A percentile compares a stretch with the other conserved stretches of the same genome.
Evolutionary conservation across 2,329 filamentous ascomycete species (phyloP).

Genomic region (Gnomoniopsis sp.): DNA sequence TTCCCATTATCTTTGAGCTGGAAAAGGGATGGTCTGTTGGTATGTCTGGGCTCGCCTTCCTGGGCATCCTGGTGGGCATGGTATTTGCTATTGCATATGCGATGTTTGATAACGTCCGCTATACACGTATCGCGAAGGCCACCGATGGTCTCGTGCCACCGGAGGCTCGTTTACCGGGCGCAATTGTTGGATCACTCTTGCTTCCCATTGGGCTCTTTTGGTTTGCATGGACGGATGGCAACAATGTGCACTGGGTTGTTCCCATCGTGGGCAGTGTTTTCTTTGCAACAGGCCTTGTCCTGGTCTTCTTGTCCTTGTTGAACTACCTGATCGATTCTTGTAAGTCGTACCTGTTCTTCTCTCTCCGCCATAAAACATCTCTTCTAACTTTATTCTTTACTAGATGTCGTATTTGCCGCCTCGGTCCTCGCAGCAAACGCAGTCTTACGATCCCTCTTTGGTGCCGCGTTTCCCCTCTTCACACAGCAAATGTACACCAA

Average conservation of each 20-base stretch:
- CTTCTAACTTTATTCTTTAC: neutral
- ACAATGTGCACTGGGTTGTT: slow-evolving; percentile 49
- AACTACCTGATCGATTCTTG: slow-evolving; percentile 54
- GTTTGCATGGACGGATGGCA: slow-evolving; percentile 65
- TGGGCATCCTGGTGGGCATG: slow-evolving; percentile 68
- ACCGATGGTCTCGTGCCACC: slow-evolving; percentile 57
- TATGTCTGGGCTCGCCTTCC: slow-evolving; percentile 61
- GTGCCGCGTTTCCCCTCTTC: slow-evolving; percentile 57
- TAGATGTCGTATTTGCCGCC: slow-evolving; percentile 53
- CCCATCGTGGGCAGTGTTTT: slow-evolving; percentile 30
- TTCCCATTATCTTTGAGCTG: slow-evolving; percentile 64
- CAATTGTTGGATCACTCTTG: slow-evolving; percentile 58
- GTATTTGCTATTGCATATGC: slow-evolving; percentile 53
- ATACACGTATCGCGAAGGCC: slow-evolving; percentile 39
- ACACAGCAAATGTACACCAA: slow-evolving; percentile 31
- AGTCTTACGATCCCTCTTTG: slow-evolving; percentile 54
- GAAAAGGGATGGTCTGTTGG: slow-evolving; percentile 56
- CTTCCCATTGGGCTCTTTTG: slow-evolving; percentile 65
- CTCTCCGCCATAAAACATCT: slow-evolving; percentile 20
- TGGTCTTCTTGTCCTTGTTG: slow-evolving; percentile 52
- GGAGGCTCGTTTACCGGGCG: slow-evolving; percentile 61
- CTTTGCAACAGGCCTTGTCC: slow-evolving; percentile 37
- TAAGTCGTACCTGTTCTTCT: neutral
- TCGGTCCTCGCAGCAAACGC: slow-evolving; percentile 56
- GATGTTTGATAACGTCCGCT: slow-evolving; percentile 53